Conservation (phyloP, 768 basidiomycete species). For the Tephrocybe sp. region DNA sequence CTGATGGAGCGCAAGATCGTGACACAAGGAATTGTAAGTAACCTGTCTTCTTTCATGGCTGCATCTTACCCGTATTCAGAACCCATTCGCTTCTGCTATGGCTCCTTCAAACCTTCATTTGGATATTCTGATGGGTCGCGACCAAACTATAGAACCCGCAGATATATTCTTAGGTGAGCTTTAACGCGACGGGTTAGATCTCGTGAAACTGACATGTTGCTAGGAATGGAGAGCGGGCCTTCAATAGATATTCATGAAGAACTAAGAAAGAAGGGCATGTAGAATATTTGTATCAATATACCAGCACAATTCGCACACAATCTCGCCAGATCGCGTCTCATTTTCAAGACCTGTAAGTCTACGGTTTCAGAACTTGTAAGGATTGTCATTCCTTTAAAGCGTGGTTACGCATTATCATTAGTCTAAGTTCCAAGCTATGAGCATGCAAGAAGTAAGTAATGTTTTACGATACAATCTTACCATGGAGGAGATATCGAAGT, state of each 20-base stretch:
- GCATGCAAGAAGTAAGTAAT: too few species aligned
- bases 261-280: constrained; percentile 64
- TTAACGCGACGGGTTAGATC: neutral
- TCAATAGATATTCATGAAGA: constrained; percentile 58
- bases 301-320: constrained; percentile 3
- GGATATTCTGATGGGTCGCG: constrained; percentile 91
- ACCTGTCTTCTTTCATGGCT: neutral
- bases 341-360: neutral
- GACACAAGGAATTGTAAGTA: constrained; percentile 50
- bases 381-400: neutral
- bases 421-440: neutral
- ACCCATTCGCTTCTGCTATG: constrained; percentile 61
- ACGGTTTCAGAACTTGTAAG: neutral
- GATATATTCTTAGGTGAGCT: constrained; percentile 79
- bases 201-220: constrained; percentile 1
- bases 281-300: constrained; percentile 20
- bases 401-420: neutral
- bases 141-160: constrained; percentile 72
- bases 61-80: constrained; percentile 34
- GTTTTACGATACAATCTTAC: neutral
- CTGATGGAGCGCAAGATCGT: constrained; percentile 96
- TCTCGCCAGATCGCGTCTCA: neutral
- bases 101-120: constrained; percentile 78
- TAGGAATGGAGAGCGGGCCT: constrained; percentile 53
- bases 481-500: constrained; percentile 15